Percentiles rank a stretch among this genome's conserved stretches.
phyloP scores from a whole-genome alignment of 495 filamentous ascomycete species.

The Cercophora sp. region DNA sequence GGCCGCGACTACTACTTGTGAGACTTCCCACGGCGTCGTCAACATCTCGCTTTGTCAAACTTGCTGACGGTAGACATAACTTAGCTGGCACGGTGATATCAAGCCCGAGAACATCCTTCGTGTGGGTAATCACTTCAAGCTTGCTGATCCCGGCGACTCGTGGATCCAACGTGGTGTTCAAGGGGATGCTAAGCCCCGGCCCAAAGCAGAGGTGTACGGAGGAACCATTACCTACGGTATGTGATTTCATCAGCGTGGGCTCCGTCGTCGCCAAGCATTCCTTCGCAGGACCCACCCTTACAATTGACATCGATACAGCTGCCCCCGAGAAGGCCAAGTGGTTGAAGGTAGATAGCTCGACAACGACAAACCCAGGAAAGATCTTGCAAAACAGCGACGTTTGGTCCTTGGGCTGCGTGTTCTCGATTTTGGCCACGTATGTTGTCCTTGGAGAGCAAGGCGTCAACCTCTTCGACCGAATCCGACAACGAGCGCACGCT shows the following conservation, averaged over 20 bases:
- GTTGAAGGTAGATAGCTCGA: neutral
- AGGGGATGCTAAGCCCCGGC: conserved; percentile 10
- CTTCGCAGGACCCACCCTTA: no score
- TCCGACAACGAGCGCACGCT: conserved; percentile 19
- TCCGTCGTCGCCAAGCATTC: no score
- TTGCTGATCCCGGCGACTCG: conserved; percentile 36
- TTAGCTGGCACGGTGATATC: conserved; percentile 38
- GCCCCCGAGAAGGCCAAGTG: conserved; percentile 17
- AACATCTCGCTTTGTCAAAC: no score
- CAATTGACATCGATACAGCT: conserved; percentile 15
- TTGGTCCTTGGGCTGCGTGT: conserved; percentile 40
- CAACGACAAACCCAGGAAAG: conserved; percentile 12
- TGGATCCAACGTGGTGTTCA: conserved; percentile 17
- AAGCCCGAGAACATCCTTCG: conserved; percentile 39
- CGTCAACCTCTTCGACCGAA: conserved; percentile 20
- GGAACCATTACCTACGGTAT: conserved; percentile 30
- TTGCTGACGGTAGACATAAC: no score
- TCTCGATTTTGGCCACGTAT: conserved; percentile 40
- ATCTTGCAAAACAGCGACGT: conserved; percentile 25
- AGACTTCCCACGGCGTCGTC: no score
- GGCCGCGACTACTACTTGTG: conserved; percentile 2
- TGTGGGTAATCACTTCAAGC: conserved; percentile 32
- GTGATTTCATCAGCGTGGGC: no score
- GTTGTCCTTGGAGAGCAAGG: conserved; percentile 30
- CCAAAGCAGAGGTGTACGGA: conserved; percentile 18